Conservation (phyloP, 768 basidiomycete species). For the Psilocybe subaeruginosa region DNA sequence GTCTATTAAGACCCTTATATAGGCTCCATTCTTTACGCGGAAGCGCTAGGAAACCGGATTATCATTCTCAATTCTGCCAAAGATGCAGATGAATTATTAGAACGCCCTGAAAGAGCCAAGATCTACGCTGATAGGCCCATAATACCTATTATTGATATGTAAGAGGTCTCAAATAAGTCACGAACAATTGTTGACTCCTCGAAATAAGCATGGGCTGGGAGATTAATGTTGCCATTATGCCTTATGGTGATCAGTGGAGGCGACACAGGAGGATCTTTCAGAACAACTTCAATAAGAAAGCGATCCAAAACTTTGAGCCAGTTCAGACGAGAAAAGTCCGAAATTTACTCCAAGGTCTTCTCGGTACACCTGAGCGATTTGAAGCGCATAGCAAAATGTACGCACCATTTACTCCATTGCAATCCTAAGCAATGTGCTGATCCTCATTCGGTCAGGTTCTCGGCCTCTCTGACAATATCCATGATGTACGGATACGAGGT, state of each 20-base stretch:
- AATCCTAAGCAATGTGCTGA: neutral
- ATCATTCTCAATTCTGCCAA: constrained; percentile 29
- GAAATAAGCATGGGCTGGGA: constrained; percentile 32
- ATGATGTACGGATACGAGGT: constrained; percentile 24
- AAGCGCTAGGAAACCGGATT: constrained; percentile 25
- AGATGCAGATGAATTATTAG: constrained; percentile 31
- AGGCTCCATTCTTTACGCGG: constrained; percentile 28
- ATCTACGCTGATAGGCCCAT: constrained; percentile 51
- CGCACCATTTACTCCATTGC: neutral
- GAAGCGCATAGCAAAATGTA: constrained; percentile 11
- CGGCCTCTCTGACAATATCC: constrained; percentile 18
- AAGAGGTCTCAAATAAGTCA: neutral
- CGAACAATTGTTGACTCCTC: neutral
- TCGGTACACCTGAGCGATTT: constrained; percentile 9
- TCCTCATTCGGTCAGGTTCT: neutral
- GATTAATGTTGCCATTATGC: constrained; percentile 31
- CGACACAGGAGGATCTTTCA: constrained; percentile 36
- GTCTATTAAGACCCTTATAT: neutral
- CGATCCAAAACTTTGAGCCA: constrained; percentile 23
- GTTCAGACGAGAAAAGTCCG: constrained; percentile 30
- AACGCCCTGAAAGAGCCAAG: constrained; percentile 40
- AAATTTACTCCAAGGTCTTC: constrained; percentile 29
- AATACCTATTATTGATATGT: constrained; percentile 15
- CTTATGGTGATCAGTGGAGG: constrained; percentile 38
- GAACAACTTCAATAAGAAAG: constrained; percentile 31